A percentile compares a stretch with the other conserved stretches of the same genome.
These are phyloP conservation scores for Boletus semigastroideus DNA, from an alignment of 1,284 basidiomycete species.

Conservation along the genomic window DNA sequence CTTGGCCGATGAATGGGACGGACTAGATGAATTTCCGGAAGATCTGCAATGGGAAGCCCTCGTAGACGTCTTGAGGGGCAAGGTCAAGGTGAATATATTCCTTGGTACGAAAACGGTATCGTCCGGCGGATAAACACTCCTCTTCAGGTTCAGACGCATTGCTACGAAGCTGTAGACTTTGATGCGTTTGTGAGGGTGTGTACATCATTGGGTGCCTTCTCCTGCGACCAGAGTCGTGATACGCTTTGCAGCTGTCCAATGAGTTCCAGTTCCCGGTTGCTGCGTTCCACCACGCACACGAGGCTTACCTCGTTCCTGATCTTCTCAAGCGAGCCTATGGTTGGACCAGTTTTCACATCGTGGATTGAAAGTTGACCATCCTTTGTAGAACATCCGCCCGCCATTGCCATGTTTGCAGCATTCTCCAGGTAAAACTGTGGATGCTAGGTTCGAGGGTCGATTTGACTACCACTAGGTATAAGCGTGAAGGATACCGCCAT, in stretches of 20 bases:
- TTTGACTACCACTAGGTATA: constrained; percentile 44
- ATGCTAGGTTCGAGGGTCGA: background rate
- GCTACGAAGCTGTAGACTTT: constrained; percentile 80
- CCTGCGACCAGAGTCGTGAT: background rate
- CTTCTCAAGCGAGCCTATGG: constrained; percentile 74
- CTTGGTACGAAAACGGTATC: background rate
- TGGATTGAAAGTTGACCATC: constrained; percentile 31
- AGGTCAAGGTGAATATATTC: constrained; percentile 54
- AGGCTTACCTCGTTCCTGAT: constrained; percentile 82
- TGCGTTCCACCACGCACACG: constrained; percentile 85
- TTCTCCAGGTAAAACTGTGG: constrained; percentile 43
- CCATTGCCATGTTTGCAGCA: constrained; percentile 78
- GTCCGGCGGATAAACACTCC: background rate
- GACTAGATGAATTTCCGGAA: constrained; percentile 66
- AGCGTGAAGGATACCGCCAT: constrained; percentile 66
- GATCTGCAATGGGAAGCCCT: constrained; percentile 80
- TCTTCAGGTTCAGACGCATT: constrained; percentile 49
- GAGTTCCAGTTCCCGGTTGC: constrained; percentile 83
- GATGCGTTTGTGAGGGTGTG: constrained; percentile 66
- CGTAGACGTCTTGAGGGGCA: constrained; percentile 79
- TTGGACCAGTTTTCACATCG: constrained; percentile 37
- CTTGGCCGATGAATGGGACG: constrained; percentile 55
- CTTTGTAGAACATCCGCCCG: constrained; percentile 56
- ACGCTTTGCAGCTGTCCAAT: constrained; percentile 53
- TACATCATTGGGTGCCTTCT: background rate